Evolutionary conservation across 176 grass and related monocot genomes (phyloP).

Genomic region (Hordeum marinum): DNA sequence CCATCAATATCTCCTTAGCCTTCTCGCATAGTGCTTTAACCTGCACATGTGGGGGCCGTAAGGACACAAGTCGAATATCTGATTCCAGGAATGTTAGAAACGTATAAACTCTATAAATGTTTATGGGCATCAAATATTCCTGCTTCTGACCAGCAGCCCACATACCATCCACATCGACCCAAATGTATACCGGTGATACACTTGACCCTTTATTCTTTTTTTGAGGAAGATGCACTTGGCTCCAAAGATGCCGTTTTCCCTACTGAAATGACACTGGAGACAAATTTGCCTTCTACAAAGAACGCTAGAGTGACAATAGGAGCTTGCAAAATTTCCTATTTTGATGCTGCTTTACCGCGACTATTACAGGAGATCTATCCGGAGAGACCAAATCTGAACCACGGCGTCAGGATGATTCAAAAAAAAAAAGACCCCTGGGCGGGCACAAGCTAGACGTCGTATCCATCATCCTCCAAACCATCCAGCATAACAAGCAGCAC

Average conservation of each 20-base stretch:
- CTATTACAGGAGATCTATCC: constrained; percentile 12
- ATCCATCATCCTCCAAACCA: neutral
- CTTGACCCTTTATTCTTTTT: neutral
- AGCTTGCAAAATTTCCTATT: neutral
- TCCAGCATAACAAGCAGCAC: neutral
- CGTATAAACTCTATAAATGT: neutral
- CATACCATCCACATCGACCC: neutral
- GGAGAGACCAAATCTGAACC: constrained; percentile 19
- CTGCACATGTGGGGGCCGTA: constrained; percentile 32
- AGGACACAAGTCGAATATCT: neutral
- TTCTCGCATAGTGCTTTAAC: constrained; percentile 88
- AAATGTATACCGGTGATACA: neutral
- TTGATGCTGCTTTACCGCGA: neutral
- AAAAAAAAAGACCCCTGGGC: neutral
- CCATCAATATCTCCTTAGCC: constrained; percentile 96
- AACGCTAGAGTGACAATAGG: neutral
- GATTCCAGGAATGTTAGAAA: constrained; percentile 33
- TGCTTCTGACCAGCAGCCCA: neutral
- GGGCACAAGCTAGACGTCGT: neutral
- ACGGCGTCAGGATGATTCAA: constrained; percentile 6
- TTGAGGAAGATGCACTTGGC: neutral
- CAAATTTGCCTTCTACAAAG: neutral
- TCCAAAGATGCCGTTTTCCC: constrained; percentile 4
- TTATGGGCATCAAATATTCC: constrained; percentile 19
- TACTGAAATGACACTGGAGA: neutral